Conservation (phyloP, 2,329 filamentous ascomycete genomes). For the Aspergillus uvarum region DNA sequence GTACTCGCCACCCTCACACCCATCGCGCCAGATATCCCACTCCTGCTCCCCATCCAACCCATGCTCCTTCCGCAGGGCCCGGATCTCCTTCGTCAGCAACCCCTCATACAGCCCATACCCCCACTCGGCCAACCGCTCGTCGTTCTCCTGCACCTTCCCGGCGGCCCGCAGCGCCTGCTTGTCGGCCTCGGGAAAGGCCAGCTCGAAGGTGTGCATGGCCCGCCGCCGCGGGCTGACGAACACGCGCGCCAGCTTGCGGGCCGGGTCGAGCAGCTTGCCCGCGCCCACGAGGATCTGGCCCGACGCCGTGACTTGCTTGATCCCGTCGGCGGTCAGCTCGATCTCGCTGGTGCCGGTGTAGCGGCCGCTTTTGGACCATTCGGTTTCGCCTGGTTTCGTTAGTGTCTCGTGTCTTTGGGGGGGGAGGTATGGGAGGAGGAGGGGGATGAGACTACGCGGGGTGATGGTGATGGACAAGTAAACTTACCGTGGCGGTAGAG, state of each 20-base stretch:
- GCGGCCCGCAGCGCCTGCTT: slow-evolving; percentile 21
- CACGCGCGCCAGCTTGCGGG: slow-evolving; percentile 45
- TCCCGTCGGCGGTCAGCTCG: slow-evolving; percentile 42
- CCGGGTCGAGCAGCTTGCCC: slow-evolving; percentile 54
- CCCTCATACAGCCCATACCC: slow-evolving; percentile 65
- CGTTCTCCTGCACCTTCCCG: slow-evolving; percentile 49
- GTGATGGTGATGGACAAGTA: not conserved
- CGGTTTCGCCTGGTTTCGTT: slow-evolving; percentile 6
- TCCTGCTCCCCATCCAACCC: slow-evolving; percentile 50
- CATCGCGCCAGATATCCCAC: slow-evolving; percentile 62
- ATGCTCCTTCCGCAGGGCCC: slow-evolving; percentile 43
- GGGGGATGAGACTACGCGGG: not conserved
- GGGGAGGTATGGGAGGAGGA: not conserved
- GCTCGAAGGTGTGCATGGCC: slow-evolving; percentile 51
- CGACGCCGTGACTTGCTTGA: slow-evolving; percentile 48
- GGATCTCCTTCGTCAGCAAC: slow-evolving; percentile 53
- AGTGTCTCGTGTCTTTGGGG: not conserved
- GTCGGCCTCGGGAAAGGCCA: slow-evolving; percentile 40
- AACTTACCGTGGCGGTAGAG: slow-evolving; percentile 39
- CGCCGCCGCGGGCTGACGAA: slow-evolving; percentile 53
- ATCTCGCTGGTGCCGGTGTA: slow-evolving; percentile 67
- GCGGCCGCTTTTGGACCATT: slow-evolving; percentile 10
- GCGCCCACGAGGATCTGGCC: slow-evolving; percentile 50
- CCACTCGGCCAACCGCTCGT: slow-evolving; percentile 57
- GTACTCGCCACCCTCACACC: slow-evolving; percentile 58